These are phyloP conservation scores for Podaxis sp. DNA, from an alignment of 768 basidiomycete species.

Conservation along the genomic window DNA sequence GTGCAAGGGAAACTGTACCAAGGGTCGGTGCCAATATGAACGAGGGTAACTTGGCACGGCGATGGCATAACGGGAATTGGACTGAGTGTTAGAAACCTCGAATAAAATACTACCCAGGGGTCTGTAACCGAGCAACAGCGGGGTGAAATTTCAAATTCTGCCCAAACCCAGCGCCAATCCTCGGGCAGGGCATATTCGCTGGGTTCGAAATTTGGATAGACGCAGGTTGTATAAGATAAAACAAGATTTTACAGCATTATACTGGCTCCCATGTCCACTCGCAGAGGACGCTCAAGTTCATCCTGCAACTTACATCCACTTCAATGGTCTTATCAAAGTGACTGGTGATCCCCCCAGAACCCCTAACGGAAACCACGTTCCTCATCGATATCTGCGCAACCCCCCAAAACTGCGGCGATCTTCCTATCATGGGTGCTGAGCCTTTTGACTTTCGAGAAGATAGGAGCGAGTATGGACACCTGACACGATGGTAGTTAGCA, in stretches of 20 bases:
- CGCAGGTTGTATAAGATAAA: background rate
- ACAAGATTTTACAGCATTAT: background rate
- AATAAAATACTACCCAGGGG: background rate
- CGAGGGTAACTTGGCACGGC: background rate
- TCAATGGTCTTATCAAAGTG: too few species aligned
- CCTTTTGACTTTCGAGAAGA: background rate
- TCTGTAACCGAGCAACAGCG: background rate
- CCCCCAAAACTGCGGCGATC: background rate
- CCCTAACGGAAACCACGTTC: conserved; percentile 3
- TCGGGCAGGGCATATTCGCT: background rate
- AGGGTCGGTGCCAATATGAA: background rate
- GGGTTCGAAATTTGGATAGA: conserved; percentile 4
- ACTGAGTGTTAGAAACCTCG: background rate
- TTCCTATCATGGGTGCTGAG: background rate
- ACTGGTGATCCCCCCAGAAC: background rate
- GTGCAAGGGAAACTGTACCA: background rate
- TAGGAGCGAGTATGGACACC: background rate
- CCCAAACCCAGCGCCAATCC: background rate
- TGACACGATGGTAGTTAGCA: background rate
- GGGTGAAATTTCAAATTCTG: background rate
- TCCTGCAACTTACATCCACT: background rate
- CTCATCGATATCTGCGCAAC: background rate
- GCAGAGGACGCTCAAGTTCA: background rate
- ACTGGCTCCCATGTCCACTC: background rate
- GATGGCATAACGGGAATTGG: background rate